A percentile compares a stretch with the other conserved stretches of the same genome.
Evolutionary conservation across 108 stramenopile species (phyloP).

Genomic region (Nitzschia palea): DNA sequence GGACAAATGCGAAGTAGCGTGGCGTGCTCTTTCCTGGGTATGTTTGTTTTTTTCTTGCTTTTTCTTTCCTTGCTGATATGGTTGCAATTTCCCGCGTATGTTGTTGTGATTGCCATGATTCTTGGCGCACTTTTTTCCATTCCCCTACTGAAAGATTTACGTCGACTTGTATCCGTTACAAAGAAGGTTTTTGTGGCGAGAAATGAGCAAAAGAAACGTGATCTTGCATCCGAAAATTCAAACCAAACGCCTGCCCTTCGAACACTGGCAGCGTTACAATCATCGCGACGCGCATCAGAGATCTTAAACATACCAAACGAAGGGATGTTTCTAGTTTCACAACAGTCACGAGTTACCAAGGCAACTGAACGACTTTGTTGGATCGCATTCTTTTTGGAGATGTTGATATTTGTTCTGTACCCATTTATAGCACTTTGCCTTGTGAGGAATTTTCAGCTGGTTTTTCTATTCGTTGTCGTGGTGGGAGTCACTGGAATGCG

Average conservation of each 20-base stretch:
- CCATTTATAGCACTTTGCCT: conserved; percentile 45
- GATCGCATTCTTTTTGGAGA: conserved; percentile 40
- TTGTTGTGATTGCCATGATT: neutral
- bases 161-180: neutral
- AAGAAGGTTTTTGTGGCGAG: neutral
- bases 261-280: neutral
- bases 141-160: neutral
- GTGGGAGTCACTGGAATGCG: conserved; percentile 24
- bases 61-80: neutral
- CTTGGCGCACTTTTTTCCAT: neutral
- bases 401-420: conserved; percentile 49
- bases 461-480: conserved; percentile 20
- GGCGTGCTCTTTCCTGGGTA: conserved; percentile 28
- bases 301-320: neutral
- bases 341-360: conserved; percentile 36
- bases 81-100: neutral
- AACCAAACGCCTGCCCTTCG: neutral
- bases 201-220: neutral
- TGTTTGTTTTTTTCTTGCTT: neutral
- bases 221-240: neutral
- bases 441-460: conserved; percentile 1
- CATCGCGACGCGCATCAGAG: neutral
- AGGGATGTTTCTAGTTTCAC: conserved; percentile 43
- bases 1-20: conserved; percentile 26
- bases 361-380: conserved; percentile 52